Conservation (phyloP, 495 filamentous ascomycete species). For the Glarea lozoyensis region DNA sequence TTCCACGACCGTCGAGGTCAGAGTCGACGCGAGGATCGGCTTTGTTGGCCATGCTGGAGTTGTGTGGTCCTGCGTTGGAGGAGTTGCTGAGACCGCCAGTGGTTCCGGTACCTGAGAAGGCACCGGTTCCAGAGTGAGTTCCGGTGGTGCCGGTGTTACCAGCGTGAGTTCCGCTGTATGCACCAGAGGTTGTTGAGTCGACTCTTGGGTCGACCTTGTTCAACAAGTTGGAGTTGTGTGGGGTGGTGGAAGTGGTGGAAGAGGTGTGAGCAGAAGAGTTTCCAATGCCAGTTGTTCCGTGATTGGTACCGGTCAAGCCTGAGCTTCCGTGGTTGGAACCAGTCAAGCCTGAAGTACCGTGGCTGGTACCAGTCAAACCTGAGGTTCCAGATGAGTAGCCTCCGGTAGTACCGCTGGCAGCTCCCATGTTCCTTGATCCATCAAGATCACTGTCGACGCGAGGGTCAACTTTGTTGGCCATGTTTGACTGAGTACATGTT, state of each 20-base stretch:
- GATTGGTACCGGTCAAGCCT: no score
- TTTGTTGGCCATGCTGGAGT: conserved; percentile 43
- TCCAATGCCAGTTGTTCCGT: not conserved
- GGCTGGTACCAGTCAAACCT: conserved; percentile 7
- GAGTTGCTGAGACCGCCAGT: conserved; percentile 22
- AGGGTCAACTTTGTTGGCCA: no score
- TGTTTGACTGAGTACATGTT: no score
- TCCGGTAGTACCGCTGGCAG: no score
- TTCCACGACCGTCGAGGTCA: conserved; percentile 29
- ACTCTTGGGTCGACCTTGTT: conserved; percentile 26
- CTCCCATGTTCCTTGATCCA: no score
- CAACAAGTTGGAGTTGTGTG: conserved; percentile 25
- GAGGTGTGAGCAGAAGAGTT: no score
- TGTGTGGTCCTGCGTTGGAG: conserved; percentile 20
- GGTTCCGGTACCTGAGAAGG: conserved; percentile 19
- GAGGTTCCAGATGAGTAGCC: conserved; percentile 2
- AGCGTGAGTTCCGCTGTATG: conserved; percentile 8
- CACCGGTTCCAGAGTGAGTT: conserved; percentile 6
- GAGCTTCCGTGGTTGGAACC: conserved; percentile 1
- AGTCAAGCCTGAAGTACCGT: conserved; percentile 3
- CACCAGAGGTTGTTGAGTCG: conserved; percentile 5
- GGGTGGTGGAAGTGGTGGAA: no score
- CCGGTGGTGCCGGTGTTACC: conserved; percentile 8
- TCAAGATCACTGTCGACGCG: no score
- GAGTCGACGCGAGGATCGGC: conserved; percentile 45